Evolutionary conservation across 108 stramenopile genomes (phyloP), one percentile per base, ranked within the genome.

Genomic region (Pseudonitzschia multistriata): DNA sequence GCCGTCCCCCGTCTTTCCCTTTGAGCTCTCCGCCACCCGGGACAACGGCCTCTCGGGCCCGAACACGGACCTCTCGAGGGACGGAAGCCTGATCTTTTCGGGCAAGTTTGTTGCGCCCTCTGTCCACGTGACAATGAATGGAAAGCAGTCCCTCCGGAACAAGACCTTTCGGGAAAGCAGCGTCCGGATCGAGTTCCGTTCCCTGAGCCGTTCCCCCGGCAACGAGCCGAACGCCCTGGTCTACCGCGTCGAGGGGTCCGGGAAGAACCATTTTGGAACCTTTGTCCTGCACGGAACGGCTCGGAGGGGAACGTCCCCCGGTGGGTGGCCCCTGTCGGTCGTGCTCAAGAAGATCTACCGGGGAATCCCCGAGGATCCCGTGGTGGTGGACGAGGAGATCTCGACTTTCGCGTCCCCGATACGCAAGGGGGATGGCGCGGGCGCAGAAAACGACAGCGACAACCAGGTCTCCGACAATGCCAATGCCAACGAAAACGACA

Each of bases 181-280:
- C 29, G 57, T 59, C 57, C 33, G 35, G 34, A 25, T 59, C 5
- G 57, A 59, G 19, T 59, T 59, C 35, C 57, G 57, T 2, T 14
- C 33, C 4, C 34, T 59, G n/a, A 10, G n/a, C 3, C 33, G n/a
- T 14, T 45, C 15, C n/a, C n/a, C n/a, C n/a, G n/a, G n/a, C n/a
- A n/a, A n/a, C n/a, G n/a, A n/a, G n/a, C n/a, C n/a, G n/a, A n/a
- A n/a, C n/a, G n/a, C n/a, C n/a, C n/a, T n/a, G n/a, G 19, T 24
- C 13, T 59, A 59, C 19, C 57, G 57, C 2, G n/a, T 59, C 31
- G 33, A 59, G 31, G 57, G 57, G n/a, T 59, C 31, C 6, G 57
- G 57, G 31, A 35, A 30, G 11, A 59, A 59, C 29, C n/a, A 14
- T 5, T 15, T 59, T 8, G 57, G 57, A 35, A 4, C 29, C n/a